phyloP scores from a whole-genome alignment of 179 eudicot genomes.

The Beta corolliflora region DNA sequence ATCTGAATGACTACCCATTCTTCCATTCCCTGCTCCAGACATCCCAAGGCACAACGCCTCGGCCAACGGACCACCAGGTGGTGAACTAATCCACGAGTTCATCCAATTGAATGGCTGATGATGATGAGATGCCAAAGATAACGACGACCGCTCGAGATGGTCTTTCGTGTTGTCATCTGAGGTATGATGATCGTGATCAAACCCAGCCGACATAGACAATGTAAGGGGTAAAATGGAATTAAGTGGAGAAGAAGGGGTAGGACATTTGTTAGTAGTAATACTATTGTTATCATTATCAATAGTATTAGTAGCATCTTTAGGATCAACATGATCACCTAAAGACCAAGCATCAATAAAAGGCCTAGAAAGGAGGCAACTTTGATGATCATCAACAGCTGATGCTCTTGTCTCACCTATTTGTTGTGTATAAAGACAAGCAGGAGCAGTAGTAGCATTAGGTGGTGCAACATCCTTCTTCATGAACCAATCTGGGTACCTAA shows the following conservation, averaged over 20 bases:
- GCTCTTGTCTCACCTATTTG: constrained; percentile 7
- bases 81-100: constrained; percentile 46
- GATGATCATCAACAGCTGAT: background rate
- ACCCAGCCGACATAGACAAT: constrained; percentile 49
- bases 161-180: constrained; percentile 6
- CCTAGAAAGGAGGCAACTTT: constrained; percentile 34
- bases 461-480: constrained; percentile 43
- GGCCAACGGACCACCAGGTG: constrained; percentile 71
- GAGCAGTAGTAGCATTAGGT: constrained; percentile 28
- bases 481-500: constrained; percentile 56
- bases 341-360: constrained; percentile 78
- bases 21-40: constrained; percentile 24
- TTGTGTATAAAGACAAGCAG: constrained; percentile 32
- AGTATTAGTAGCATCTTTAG: constrained; percentile 17
- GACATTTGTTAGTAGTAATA: constrained; percentile 20
- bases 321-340: constrained; percentile 28
- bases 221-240: constrained; percentile 48
- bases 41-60: constrained; percentile 71
- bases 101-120: constrained; percentile 34
- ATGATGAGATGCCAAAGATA: background rate
- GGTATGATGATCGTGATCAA: constrained; percentile 20
- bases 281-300: background rate
- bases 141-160: constrained; percentile 1
- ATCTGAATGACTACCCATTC: constrained; percentile 18
- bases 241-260: constrained; percentile 30